Base-by-base conservation (phyloP, 2,329 filamentous ascomycete genomes). In the Cercospora zeina region DNA sequence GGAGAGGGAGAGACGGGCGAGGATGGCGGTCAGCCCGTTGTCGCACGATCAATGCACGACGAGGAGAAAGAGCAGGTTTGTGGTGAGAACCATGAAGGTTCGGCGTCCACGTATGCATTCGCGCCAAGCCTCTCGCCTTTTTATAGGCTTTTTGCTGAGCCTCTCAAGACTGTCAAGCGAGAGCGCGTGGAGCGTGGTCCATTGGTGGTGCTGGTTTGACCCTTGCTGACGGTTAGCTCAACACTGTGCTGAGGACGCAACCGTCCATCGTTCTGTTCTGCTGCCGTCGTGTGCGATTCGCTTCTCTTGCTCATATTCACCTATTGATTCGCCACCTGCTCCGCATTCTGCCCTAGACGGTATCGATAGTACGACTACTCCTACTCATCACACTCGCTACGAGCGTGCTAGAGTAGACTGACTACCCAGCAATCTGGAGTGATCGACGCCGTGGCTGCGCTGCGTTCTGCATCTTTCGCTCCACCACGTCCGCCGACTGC, bases 131-230 rank as follows among this genome's bases (percentile, higher is more conserved):
- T 27, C 24, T 49, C 42, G 42, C 42, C 49, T 53, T 31, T 53
- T 53, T 53, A 53, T 53, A 53, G 31, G 31, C 49, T 34, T 53
- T 34, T 53, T 19, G 49, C 49, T 53, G 31, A 53, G 49, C 49
- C 49, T 27, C 49, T 21, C 30, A 16, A 31, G 49, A 34, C 24
- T 53, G 27, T 53, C 49, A 34, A 49, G 27, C 49, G 49, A 53
- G 49, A 53, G 49, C 14, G 49, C 27, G 27, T 53, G 27, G 14
- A 31, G 27, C 42, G 19, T 47, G 19, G 42, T 13, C 21, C 14
- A 49, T 21, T 53, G 27, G 30, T 53, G 49, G 27, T 53, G 27
- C 14, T 53, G 49, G 27, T 34, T 19, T 14, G 49, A 53, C 49
- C 49, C 30, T 53, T 49, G 42, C 42, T 49, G 42, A 34, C 49